A percentile compares a stretch with the other conserved stretches of the same genome.
These are phyloP conservation scores for Meredithiella fracta DNA, from an alignment of 2,329 filamentous ascomycete species.

Conservation along the genomic window DNA sequence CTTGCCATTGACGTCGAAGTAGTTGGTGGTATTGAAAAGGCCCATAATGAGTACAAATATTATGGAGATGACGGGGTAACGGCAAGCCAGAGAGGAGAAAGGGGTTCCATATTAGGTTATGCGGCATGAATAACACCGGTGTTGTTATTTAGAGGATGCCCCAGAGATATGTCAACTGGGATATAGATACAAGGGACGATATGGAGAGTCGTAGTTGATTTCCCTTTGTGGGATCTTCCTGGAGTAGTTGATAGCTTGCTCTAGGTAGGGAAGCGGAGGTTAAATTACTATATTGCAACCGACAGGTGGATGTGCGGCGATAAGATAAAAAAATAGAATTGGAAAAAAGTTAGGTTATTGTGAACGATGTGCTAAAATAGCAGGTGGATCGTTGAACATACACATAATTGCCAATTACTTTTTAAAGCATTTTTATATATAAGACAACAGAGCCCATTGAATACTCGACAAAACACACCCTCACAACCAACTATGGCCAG, in stretches of 20 bases:
- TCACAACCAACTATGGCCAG: constrained; percentile 35
- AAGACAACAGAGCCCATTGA: not conserved
- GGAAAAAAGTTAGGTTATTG: not conserved
- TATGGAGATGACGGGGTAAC: constrained; percentile 22
- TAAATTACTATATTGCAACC: not conserved
- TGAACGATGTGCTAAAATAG: not conserved
- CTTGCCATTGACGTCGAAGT: constrained; percentile 72
- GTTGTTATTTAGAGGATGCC: not conserved
- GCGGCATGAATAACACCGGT: not conserved
- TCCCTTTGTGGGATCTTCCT: not conserved
- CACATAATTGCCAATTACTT: not conserved
- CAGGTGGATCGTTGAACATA: not conserved
- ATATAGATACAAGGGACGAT: too few relatives aligned
- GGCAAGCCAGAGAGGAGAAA: constrained; percentile 16
- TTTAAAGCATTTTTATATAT: too few relatives aligned
- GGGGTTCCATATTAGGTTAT: constrained; percentile 6
- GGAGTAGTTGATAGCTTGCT: not conserved
- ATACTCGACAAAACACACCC: not conserved
- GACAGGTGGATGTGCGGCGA: not conserved
- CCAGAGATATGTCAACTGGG: too few relatives aligned
- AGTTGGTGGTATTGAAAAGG: constrained; percentile 44
- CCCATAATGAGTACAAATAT: constrained; percentile 40
- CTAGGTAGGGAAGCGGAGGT: not conserved
- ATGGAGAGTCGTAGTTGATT: not conserved
- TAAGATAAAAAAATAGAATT: constrained; percentile 10